These are phyloP conservation scores for Kandelia obovata DNA, from an alignment of 345 rosid species.

Conservation along the genomic window DNA sequence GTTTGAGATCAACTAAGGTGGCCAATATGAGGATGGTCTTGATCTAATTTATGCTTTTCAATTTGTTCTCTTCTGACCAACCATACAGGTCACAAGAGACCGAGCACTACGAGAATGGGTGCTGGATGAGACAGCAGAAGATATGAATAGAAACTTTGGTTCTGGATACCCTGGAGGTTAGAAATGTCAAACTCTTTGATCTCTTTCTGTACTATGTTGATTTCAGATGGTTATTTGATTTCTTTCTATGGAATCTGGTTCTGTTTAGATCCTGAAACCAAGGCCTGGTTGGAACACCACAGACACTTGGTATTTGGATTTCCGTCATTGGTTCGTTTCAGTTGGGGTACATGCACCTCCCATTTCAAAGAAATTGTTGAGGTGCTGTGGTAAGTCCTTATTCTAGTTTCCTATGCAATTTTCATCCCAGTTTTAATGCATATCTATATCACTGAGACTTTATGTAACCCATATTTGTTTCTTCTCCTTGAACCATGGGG, in stretches of 20 bases:
- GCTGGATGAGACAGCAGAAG: slow-evolving; percentile 72
- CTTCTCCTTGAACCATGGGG: background rate
- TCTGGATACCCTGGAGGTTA: slow-evolving; percentile 99
- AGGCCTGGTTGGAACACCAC: slow-evolving; percentile 77
- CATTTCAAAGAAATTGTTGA: slow-evolving; percentile 57
- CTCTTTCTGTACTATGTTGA: background rate
- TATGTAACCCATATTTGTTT: background rate
- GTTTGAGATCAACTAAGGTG: no score
- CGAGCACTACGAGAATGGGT: slow-evolving; percentile 79
- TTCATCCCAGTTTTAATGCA: background rate
- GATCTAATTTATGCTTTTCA: background rate
- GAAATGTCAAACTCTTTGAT: background rate
- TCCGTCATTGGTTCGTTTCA: slow-evolving; percentile 85
- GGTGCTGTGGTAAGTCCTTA: slow-evolving; percentile 62
- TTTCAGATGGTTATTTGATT: slow-evolving; percentile 4
- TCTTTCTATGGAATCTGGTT: slow-evolving; percentile 12
- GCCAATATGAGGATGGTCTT: background rate
- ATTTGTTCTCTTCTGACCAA: slow-evolving; percentile 14
- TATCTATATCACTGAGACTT: no score
- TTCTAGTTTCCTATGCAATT: slow-evolving; percentile 9
- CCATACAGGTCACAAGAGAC: slow-evolving; percentile 79
- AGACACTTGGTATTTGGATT: slow-evolving; percentile 82
- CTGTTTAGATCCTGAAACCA: slow-evolving; percentile 76
- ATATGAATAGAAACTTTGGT: slow-evolving; percentile 69
- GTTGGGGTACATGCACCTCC: slow-evolving; percentile 92